Percentiles rank a stretch among this genome's conserved stretches.
These are phyloP conservation scores for Articulospora tetracladia DNA, from an alignment of 495 filamentous ascomycete species.

Conservation along the genomic window DNA sequence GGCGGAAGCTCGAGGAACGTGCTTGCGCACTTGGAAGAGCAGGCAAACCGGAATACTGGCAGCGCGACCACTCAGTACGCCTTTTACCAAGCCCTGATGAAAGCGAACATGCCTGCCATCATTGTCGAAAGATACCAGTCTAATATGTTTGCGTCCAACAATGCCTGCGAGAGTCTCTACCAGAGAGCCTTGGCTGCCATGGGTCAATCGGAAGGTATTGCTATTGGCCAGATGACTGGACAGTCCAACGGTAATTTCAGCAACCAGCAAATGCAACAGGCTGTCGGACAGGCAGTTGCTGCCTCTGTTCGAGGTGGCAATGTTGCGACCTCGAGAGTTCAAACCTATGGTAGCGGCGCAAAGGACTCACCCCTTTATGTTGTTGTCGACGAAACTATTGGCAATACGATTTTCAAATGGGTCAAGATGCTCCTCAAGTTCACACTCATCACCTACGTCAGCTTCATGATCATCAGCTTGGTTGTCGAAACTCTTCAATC, in stretches of 20 bases:
- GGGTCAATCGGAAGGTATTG: constrained; percentile 45
- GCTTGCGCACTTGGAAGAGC: constrained; percentile 63
- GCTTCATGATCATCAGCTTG: constrained; percentile 70
- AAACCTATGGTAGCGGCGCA: constrained; percentile 49
- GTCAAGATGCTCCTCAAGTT: constrained; percentile 81
- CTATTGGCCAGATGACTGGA: constrained; percentile 18
- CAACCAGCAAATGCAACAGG: constrained; percentile 63
- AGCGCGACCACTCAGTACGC: constrained; percentile 84
- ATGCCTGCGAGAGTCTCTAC: constrained; percentile 68
- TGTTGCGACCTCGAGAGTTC: constrained; percentile 41
- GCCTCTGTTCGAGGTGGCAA: constrained; percentile 68
- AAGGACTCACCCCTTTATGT: constrained; percentile 86
- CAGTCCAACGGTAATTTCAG: constrained; percentile 32
- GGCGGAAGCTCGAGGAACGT: constrained; percentile 37
- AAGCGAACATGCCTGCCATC: constrained; percentile 88
- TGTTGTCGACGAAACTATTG: constrained; percentile 87
- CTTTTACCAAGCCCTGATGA: constrained; percentile 89
- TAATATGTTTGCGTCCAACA: constrained; percentile 76
- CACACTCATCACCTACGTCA: constrained; percentile 67
- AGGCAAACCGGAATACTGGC: constrained; percentile 85
- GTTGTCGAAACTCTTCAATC: constrained; percentile 72
- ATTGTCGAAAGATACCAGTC: constrained; percentile 84
- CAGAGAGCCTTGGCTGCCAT: constrained; percentile 67
- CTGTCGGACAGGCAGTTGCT: constrained; percentile 82
- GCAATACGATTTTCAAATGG: constrained; percentile 81